Percentiles rank a stretch among this genome's conserved stretches.
phyloP scores from a whole-genome alignment of 2,329 filamentous ascomycete genomes.

The Ophiostoma australiae region DNA sequence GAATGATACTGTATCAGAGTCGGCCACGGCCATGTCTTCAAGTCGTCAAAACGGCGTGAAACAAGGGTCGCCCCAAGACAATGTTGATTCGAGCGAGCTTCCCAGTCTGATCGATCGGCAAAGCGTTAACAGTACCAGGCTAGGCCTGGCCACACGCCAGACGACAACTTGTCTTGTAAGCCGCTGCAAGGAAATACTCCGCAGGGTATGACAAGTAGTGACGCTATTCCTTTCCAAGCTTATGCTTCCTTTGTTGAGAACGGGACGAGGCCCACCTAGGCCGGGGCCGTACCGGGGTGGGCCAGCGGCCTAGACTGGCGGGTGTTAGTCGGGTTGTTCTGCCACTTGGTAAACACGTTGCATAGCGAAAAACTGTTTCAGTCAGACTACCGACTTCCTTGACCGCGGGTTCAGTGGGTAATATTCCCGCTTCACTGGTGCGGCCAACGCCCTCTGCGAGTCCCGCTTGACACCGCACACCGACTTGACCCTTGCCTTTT shows the following conservation, averaged over 20 bases:
- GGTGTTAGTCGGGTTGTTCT: not conserved
- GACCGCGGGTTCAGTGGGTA: not conserved
- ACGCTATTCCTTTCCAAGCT: not conserved
- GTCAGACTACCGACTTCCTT: not conserved
- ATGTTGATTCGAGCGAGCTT: not conserved
- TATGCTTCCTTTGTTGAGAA: not conserved
- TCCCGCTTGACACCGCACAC: not conserved
- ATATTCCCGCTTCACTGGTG: not conserved
- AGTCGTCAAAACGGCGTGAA: not conserved
- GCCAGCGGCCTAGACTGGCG: not conserved
- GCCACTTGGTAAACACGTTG: constrained; percentile 2
- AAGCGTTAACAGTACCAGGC: not conserved
- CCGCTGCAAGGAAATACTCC: not conserved
- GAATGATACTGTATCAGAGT: too few relatives aligned
- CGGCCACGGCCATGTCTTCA: too few relatives aligned
- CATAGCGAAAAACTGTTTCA: not conserved
- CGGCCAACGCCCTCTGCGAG: not conserved
- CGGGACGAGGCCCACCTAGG: not conserved
- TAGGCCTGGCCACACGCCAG: not conserved
- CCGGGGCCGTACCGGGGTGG: not conserved
- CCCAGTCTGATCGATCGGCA: not conserved
- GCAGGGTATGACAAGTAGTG: not conserved
- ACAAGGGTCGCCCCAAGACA: not conserved
- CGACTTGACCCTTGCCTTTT: not conserved
- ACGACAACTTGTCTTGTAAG: not conserved